Conservation (phyloP, 2,329 filamentous ascomycete genomes). For the Didymella keratinophila region DNA sequence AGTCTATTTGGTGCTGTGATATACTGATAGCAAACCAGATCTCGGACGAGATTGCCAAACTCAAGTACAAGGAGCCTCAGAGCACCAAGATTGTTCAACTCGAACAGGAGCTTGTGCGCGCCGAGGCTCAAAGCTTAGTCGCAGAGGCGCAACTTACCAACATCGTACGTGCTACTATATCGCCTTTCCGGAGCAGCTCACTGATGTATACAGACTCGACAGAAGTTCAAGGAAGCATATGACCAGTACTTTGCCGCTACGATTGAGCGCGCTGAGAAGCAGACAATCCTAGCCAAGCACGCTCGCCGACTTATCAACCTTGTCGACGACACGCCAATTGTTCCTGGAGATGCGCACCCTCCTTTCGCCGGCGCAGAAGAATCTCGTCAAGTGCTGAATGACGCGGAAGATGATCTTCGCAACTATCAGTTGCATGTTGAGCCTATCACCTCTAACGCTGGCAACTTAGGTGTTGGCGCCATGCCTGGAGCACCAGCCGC, state of each 20-base stretch:
- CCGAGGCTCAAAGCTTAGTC: conserved; percentile 94
- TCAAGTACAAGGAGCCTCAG: conserved; percentile 91
- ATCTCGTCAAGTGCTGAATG: conserved; percentile 86
- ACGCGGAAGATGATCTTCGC: conserved; percentile 87
- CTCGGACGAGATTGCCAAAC: conserved; percentile 86
- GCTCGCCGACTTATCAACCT: conserved; percentile 84
- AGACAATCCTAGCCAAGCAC: conserved; percentile 91
- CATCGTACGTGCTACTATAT: conserved; percentile 62
- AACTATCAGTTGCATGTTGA: conserved; percentile 71
- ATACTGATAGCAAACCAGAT: conserved; percentile 58
- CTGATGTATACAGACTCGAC: conserved; percentile 73
- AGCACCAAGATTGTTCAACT: conserved; percentile 81
- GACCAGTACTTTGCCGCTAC: conserved; percentile 86
- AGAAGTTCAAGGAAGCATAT: conserved; percentile 96
- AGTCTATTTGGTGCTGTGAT: background rate
- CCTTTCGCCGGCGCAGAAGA: conserved; percentile 71
- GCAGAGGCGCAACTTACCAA: conserved; percentile 97
- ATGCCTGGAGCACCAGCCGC: conserved; percentile 47
- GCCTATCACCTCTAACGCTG: conserved; percentile 61
- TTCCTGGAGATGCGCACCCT: conserved; percentile 81
- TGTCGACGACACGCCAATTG: conserved; percentile 87
- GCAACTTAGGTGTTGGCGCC: conserved; percentile 57
- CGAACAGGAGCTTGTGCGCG: conserved; percentile 95
- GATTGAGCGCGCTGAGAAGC: conserved; percentile 96
- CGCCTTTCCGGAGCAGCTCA: background rate